Evolutionary conservation across 805 yeast genomes (phyloP).

Genomic region (Candida incommunis): DNA sequence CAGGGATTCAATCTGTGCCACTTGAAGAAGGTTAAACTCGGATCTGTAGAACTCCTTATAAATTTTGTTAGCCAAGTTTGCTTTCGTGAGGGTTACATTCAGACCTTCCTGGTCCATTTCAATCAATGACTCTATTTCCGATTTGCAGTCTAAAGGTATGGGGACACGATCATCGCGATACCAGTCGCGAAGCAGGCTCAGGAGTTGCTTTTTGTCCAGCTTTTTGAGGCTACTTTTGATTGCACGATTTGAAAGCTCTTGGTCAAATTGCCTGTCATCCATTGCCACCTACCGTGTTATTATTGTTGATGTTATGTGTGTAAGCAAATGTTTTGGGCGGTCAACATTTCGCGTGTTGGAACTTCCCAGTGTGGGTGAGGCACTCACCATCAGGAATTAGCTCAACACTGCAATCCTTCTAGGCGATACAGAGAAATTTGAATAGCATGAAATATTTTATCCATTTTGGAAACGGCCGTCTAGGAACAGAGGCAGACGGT

Average conservation of each 20-base stretch:
- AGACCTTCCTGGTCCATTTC: neutral
- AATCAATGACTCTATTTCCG: neutral
- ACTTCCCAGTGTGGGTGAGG: no score
- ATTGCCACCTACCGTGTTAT: no score
- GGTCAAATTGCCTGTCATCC: neutral
- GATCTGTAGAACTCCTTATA: neutral
- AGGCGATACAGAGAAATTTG: no score
- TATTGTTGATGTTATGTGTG: no score
- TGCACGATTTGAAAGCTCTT: neutral
- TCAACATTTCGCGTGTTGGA: no score
- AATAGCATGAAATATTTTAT: no score
- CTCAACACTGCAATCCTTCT: no score
- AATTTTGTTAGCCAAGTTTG: neutral
- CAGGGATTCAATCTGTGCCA: neutral
- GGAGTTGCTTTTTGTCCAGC: neutral
- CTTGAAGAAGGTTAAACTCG: neutral
- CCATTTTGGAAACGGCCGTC: no score
- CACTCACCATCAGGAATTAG: no score
- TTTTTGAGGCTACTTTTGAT: neutral
- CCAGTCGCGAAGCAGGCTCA: neutral
- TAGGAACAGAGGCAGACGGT: no score
- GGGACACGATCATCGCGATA: neutral
- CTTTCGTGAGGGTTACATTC: neutral
- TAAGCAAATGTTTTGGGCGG: no score
- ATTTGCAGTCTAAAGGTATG: neutral